Evolutionary conservation across 371 early-diverging fungal species (phyloP).

Genomic region (Dipsacomyces acuminosporus): DNA sequence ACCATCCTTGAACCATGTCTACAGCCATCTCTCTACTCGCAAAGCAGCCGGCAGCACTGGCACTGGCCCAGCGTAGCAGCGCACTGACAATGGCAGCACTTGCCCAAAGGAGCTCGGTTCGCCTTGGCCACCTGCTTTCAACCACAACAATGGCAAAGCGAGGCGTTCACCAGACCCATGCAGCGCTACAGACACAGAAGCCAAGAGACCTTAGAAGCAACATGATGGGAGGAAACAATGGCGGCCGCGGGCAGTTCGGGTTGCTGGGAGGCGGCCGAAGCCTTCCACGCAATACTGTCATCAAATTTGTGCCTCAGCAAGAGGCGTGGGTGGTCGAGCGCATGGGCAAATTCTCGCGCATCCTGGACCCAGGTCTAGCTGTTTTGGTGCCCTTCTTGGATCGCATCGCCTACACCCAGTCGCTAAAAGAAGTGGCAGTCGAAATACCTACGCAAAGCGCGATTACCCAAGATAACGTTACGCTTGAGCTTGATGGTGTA

Average conservation of each 20-base stretch:
- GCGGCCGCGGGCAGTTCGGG: slow-evolving; percentile 1
- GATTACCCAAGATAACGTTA: slow-evolving; percentile 96
- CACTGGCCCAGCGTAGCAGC: too few relatives aligned
- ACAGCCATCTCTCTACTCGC: too few relatives aligned
- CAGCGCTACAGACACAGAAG: too few relatives aligned
- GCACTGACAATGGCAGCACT: too few relatives aligned
- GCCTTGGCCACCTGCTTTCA: too few relatives aligned
- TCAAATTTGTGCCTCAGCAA: slow-evolving; percentile 98
- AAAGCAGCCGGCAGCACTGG: too few relatives aligned
- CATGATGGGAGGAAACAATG: background rate
- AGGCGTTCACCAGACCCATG: too few relatives aligned
- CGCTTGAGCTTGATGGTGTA: slow-evolving; percentile 93
- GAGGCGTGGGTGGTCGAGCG: slow-evolving; percentile 93
- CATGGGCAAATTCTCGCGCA: slow-evolving; percentile 78
- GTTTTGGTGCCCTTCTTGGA: slow-evolving; percentile 86
- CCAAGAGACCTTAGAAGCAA: background rate
- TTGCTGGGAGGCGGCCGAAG: background rate
- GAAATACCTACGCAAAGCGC: slow-evolving; percentile 93
- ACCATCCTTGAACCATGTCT: too few relatives aligned
- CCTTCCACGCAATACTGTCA: slow-evolving; percentile 49
- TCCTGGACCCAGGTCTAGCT: slow-evolving; percentile 88
- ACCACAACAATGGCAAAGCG: too few relatives aligned
- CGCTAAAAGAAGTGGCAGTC: slow-evolving; percentile 91
- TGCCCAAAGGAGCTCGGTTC: too few relatives aligned
- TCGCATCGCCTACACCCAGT: slow-evolving; percentile 85